A percentile compares a stretch with the other conserved stretches of the same genome.
Evolutionary conservation across 1,139 yeast species (phyloP).

Genomic region (Suhomyces terraborum): DNA sequence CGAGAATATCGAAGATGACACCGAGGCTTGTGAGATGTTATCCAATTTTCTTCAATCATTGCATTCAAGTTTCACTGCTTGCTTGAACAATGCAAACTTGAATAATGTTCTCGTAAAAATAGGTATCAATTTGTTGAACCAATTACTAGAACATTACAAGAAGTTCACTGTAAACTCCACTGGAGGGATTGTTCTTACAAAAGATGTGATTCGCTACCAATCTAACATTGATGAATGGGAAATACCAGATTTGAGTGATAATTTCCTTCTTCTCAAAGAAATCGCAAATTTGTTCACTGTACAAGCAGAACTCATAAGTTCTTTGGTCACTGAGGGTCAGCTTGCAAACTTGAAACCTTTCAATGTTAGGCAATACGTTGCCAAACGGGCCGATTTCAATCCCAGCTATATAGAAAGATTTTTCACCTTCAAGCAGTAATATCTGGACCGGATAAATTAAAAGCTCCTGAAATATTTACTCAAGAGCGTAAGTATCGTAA

Average conservation of each 20-base stretch:
- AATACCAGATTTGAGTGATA: slow-evolving; percentile 62
- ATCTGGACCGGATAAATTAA: neutral
- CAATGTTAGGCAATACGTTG: slow-evolving; percentile 66
- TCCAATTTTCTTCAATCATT: slow-evolving; percentile 54
- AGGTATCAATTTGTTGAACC: slow-evolving; percentile 61
- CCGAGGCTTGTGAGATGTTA: slow-evolving; percentile 67
- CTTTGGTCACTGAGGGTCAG: slow-evolving; percentile 82
- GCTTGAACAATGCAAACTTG: slow-evolving; percentile 57
- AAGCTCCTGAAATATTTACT: slow-evolving; percentile 3
- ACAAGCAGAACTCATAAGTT: slow-evolving; percentile 64
- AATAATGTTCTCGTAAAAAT: slow-evolving; percentile 55
- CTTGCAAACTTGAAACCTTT: slow-evolving; percentile 68
- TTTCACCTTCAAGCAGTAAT: slow-evolving; percentile 36
- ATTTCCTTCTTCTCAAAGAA: slow-evolving; percentile 74
- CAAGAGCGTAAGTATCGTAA: slow-evolving; percentile 1
- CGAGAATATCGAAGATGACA: slow-evolving; percentile 61
- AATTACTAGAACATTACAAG: slow-evolving; percentile 71
- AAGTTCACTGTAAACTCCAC: slow-evolving; percentile 74
- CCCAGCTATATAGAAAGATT: slow-evolving; percentile 56
- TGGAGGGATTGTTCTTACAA: slow-evolving; percentile 84
- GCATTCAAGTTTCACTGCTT: slow-evolving; percentile 33
- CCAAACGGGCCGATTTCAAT: slow-evolving; percentile 70
- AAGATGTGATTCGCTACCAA: slow-evolving; percentile 81
- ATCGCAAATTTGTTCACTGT: slow-evolving; percentile 85
- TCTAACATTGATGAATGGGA: slow-evolving; percentile 72